Evolutionary conservation across 2,329 filamentous ascomycete genomes (phyloP).

Genomic region (Colletotrichum sp.): DNA sequence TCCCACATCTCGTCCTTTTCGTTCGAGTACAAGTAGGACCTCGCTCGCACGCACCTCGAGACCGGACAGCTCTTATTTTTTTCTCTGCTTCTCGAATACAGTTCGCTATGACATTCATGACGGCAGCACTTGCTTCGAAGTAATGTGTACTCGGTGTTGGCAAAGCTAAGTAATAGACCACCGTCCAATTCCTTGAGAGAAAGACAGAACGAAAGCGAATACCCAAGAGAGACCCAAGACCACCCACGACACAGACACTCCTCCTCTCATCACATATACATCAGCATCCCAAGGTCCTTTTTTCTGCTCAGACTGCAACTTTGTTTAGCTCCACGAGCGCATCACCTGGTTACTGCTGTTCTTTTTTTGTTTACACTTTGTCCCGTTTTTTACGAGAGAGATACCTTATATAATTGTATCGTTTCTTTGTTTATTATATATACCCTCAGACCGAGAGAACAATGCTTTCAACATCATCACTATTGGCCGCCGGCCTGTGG

Average conservation of each 20-base stretch:
- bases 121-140: constrained; percentile 7
- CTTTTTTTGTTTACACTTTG: background rate
- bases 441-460: background rate
- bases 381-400: background rate
- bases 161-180: background rate
- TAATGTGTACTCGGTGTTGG: constrained; percentile 13
- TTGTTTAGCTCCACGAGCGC: background rate
- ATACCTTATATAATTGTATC: background rate
- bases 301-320: background rate
- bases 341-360: background rate
- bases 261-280: background rate
- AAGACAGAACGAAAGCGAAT: background rate
- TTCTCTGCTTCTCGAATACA: background rate
- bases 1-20: background rate
- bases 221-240: background rate
- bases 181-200: background rate
- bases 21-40: constrained; percentile 7
- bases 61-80: background rate
- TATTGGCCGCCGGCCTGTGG: constrained; percentile 4
- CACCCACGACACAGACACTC: background rate
- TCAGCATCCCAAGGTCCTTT: background rate
- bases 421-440: background rate
- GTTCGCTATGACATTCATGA: constrained; percentile 10
- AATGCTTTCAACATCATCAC: constrained; percentile 14
- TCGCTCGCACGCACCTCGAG: constrained; percentile 8